These are phyloP conservation scores for Saksenaea vasiformis DNA, from an alignment of 371 early-diverging fungal species.

Conservation along the genomic window DNA sequence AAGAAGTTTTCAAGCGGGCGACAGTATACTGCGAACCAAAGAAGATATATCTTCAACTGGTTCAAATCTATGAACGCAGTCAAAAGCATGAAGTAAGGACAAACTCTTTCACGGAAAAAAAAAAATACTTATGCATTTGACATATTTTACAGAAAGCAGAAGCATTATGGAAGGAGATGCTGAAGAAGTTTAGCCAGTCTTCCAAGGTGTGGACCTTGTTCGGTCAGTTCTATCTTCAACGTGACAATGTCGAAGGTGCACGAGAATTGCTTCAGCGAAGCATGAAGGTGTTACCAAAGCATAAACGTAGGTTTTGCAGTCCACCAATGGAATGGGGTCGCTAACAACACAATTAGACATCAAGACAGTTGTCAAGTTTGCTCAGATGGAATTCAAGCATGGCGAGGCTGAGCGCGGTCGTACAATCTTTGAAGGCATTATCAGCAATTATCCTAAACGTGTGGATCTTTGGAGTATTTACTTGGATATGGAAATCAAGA, in stretches of 20 bases:
- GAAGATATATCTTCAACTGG: constrained; percentile 83
- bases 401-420: constrained; percentile 95
- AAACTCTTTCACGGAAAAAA: not conserved
- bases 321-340: not conserved
- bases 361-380: constrained; percentile 90
- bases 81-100: constrained; percentile 66
- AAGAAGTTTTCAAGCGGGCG: constrained; percentile 84
- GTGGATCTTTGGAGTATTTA: constrained; percentile 95
- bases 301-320: constrained; percentile 68
- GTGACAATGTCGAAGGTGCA: constrained; percentile 71
- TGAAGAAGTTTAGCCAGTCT: constrained; percentile 83
- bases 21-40: constrained; percentile 83
- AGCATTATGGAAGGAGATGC: constrained; percentile 72
- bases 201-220: constrained; percentile 90
- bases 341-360: constrained; percentile 25
- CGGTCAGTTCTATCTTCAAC: constrained; percentile 78
- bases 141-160: constrained; percentile 58
- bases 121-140: not conserved
- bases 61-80: constrained; percentile 85
- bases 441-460: constrained; percentile 91
- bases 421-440: constrained; percentile 93
- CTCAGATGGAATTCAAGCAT: constrained; percentile 91
- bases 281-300: constrained; percentile 83
- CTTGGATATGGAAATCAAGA: constrained; percentile 91
- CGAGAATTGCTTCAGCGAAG: constrained; percentile 79